A percentile compares a stretch with the other conserved stretches of the same genome.
Conservation (phyloP, 345 rosid genomes). For the Microcos paniculata region DNA sequence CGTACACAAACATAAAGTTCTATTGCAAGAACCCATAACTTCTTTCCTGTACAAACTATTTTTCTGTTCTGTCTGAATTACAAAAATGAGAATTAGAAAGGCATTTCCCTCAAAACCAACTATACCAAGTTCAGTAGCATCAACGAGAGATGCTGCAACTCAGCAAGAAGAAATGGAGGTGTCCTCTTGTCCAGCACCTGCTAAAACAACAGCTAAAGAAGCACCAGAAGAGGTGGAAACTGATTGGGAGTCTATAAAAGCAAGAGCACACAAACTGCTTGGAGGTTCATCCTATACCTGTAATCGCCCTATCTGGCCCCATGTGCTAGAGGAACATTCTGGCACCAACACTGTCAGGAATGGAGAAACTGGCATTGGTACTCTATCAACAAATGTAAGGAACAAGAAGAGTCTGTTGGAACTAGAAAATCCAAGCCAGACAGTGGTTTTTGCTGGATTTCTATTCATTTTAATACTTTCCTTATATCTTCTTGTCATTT, state of each 20-base stretch:
- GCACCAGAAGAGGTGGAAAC: background rate
- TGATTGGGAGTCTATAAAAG: background rate
- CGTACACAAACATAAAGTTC: background rate
- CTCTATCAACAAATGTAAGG: background rate
- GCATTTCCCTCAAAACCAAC: background rate
- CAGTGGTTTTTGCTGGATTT: background rate
- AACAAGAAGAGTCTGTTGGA: background rate
- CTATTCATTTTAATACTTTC: background rate
- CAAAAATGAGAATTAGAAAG: slow-evolving; percentile 9
- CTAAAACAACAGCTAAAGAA: background rate
- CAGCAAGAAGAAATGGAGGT: background rate
- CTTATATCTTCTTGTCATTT: background rate
- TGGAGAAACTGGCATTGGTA: background rate
- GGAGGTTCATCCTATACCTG: background rate
- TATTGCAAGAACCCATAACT: background rate
- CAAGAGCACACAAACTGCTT: slow-evolving; percentile 6
- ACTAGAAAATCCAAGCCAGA: background rate
- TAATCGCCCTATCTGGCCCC: background rate
- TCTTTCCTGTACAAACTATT: background rate
- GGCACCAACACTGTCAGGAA: background rate
- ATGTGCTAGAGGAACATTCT: background rate
- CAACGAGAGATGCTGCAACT: background rate
- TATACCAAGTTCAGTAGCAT: background rate
- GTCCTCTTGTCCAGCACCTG: background rate
- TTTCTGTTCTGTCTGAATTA: background rate